Evolutionary conservation across 2,329 filamentous ascomycete species (phyloP).

Genomic region (Curvularia eragrostidis): DNA sequence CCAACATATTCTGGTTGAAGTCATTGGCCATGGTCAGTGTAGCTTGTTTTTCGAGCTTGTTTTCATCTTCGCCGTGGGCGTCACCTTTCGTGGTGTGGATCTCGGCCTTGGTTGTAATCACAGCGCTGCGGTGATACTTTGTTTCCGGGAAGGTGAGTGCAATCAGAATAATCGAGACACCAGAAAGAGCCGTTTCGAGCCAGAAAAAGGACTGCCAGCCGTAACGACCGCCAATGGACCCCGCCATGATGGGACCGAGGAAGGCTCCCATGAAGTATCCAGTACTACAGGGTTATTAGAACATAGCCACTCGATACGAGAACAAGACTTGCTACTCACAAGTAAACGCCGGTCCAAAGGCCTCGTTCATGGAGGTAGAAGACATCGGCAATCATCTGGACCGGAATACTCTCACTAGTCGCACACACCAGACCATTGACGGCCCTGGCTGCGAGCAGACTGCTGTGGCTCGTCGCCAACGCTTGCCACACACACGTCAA

Average conservation of each 20-base stretch:
- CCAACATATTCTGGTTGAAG: conserved; percentile 31
- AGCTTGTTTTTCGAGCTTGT: conserved; percentile 38
- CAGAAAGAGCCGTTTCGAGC: conserved; percentile 52
- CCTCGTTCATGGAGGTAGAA: conserved; percentile 56
- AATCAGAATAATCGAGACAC: conserved; percentile 50
- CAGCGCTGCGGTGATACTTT: conserved; percentile 46
- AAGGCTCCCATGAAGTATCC: conserved; percentile 54
- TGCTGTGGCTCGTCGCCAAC: conserved; percentile 51
- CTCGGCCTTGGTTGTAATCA: neutral
- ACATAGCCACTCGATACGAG: too few species aligned
- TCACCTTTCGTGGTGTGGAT: neutral
- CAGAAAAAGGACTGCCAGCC: conserved; percentile 58
- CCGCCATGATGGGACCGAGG: conserved; percentile 54
- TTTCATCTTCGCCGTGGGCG: conserved; percentile 11
- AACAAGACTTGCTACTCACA: conserved; percentile 35
- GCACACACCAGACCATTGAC: conserved; percentile 54
- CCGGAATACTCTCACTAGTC: conserved; percentile 53
- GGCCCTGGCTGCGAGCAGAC: conserved; percentile 53
- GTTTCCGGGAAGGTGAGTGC: conserved; percentile 54
- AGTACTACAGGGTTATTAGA: conserved; percentile 34
- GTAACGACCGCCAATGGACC: conserved; percentile 51
- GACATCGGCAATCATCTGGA: conserved; percentile 55
- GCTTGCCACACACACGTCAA: conserved; percentile 55
- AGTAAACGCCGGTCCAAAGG: conserved; percentile 50
- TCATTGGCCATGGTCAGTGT: conserved; percentile 27